These are phyloP conservation scores for Solanum chaucha DNA, from an alignment of 257 asterid genomes.

Conservation along the genomic window DNA sequence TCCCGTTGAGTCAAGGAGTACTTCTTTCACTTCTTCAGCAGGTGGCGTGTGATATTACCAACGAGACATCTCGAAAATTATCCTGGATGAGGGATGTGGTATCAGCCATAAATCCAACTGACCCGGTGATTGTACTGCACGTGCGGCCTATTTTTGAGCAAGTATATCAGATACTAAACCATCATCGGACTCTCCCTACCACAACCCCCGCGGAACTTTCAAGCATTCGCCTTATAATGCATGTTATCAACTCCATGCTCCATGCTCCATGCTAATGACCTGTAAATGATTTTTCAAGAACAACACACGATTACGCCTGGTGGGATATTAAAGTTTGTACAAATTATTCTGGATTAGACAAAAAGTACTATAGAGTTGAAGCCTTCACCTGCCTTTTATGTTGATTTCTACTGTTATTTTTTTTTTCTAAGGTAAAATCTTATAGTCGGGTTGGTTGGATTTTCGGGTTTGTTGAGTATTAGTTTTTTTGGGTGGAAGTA, in stretches of 20 bases:
- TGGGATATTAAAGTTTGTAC: slow-evolving; percentile 10
- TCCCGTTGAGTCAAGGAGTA: slow-evolving; percentile 95
- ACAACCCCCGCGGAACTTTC: slow-evolving; percentile 38
- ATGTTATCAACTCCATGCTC: slow-evolving; percentile 88
- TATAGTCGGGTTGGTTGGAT: not conserved
- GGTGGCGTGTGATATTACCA: slow-evolving; percentile 68
- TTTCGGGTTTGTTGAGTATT: not conserved
- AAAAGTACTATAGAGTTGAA: not conserved
- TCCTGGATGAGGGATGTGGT: slow-evolving; percentile 88
- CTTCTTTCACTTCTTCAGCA: slow-evolving; percentile 90
- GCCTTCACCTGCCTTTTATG: not conserved
- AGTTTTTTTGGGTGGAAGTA: not conserved
- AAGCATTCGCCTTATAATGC: slow-evolving; percentile 70
- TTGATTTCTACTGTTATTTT: not conserved
- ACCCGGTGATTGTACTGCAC: slow-evolving; percentile 64
- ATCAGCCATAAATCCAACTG: slow-evolving; percentile 64
- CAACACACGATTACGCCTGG: not conserved
- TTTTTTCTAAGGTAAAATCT: not conserved
- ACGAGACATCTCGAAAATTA: slow-evolving; percentile 55
- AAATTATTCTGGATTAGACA: slow-evolving; percentile 5
- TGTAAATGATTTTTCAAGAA: slow-evolving; percentile 38
- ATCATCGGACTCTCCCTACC: slow-evolving; percentile 66
- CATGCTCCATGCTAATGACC: slow-evolving; percentile 64
- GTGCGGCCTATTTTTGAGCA: slow-evolving; percentile 92
- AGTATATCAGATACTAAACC: slow-evolving; percentile 76